Base-by-base conservation (phyloP, 345 rosid genomes). In the Sisymbrium irio region DNA sequence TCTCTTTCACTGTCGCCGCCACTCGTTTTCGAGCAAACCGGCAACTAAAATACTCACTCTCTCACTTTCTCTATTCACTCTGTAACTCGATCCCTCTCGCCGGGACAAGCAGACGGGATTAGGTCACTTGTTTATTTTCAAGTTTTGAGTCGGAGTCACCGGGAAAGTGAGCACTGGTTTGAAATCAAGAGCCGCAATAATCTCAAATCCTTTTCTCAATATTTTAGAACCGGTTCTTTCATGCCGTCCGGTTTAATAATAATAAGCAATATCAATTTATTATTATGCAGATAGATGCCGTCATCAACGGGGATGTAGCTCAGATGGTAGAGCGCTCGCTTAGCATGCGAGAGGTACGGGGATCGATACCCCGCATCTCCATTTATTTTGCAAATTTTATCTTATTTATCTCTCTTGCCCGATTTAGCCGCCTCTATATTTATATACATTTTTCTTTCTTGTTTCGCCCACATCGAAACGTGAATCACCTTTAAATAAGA, bases 241-340 rank as follows among this genome's bases (percentile, higher is more conserved):
- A 45, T 18, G 5, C 58, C 56, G 3, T 17, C 75, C 62, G 18
- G 69, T 42, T 42, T n/a, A n/a, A n/a, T 3, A 35, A 2, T 35
- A 35, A 2, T 35, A 35, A 35, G 2, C 2, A 0, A 9, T 35
- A 1, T 35, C 0, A 3, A 35, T 1, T 7, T 35, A 35, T 7
- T 7, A 1, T 35, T 36, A 9, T 36, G 6, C 0, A 36, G 1
- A 0, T 36, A 36, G 3, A 3, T 6, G 18, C 9, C 0, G 1
- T 1, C 54, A 47, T 8, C 69, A 46, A 10, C 0, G 69, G 69
- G 69, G 69, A 64, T 64, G 69, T 64, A 64, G 69, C 91, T 92
- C 92, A 90, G 88, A 84, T 90, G 96, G 91, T 88, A 88, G 91
- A 88, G 90, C 88, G 88, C 92, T 88, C 85, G 90, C 89, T 88